Conservation (phyloP, 2,329 filamentous ascomycete genomes). For the Clonostachys solani region DNA sequence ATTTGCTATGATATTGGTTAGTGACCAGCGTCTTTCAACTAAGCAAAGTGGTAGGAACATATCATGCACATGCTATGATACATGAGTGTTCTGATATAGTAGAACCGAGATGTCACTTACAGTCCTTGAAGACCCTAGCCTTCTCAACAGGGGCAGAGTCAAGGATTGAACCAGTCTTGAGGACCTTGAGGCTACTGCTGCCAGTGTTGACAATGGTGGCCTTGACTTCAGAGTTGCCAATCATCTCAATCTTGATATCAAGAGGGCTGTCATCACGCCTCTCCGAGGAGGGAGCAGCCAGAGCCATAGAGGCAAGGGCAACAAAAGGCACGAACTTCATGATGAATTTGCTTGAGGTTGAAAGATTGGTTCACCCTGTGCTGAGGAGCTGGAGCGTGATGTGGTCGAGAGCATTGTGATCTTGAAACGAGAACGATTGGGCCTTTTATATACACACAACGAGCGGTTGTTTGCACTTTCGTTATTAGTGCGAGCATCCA, state of each 20-base stretch:
- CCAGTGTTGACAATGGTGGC: constrained; percentile 44
- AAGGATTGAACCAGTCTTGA: constrained; percentile 43
- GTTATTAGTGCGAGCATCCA: too few relatives aligned
- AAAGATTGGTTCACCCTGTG: too few relatives aligned
- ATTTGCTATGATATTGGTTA: background rate
- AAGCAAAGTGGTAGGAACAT: too few relatives aligned
- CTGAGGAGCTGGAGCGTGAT: too few relatives aligned
- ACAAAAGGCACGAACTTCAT: constrained; percentile 5
- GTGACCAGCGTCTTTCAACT: background rate
- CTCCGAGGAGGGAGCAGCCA: constrained; percentile 10
- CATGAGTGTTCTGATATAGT: too few relatives aligned
- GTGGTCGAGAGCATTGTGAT: too few relatives aligned
- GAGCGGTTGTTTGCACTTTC: too few relatives aligned
- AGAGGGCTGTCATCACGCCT: constrained; percentile 14
- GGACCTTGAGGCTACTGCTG: constrained; percentile 33
- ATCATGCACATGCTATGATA: too few relatives aligned
- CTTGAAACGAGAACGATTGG: too few relatives aligned
- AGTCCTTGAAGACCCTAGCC: constrained; percentile 35
- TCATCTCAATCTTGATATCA: constrained; percentile 32
- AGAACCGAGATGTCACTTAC: constrained; percentile 18
- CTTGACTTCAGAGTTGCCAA: constrained; percentile 41
- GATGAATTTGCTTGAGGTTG: background rate
- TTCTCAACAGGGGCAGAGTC: constrained; percentile 43
- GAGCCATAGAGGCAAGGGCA: constrained; percentile 19
- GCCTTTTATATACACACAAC: too few relatives aligned